Percentiles rank a stretch among this genome's conserved stretches.
Conservation (phyloP, 108 stramenopile genomes). For the Epipyxis sp. region DNA sequence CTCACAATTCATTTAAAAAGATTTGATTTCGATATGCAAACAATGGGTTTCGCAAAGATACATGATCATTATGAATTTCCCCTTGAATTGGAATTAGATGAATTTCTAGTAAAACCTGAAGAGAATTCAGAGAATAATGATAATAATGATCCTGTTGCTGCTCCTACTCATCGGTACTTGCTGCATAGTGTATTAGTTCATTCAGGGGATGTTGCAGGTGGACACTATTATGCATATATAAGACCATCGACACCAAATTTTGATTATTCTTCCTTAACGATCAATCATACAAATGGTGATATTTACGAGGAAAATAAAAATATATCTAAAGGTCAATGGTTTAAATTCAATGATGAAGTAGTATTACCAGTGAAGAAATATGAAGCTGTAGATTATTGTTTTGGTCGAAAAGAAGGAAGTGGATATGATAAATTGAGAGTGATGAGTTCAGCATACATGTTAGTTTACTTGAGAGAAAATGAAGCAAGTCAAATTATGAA, state of each 20-base stretch:
- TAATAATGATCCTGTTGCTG: not conserved
- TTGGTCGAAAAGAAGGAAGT: constrained; percentile 12
- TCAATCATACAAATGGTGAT: not conserved
- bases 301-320: not conserved
- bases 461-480: constrained; percentile 49
- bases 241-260: constrained; percentile 31
- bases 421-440: constrained; percentile 20
- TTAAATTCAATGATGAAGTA: constrained; percentile 53
- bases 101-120: not conserved
- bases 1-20: constrained; percentile 52
- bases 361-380: constrained; percentile 36
- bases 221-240: constrained; percentile 59
- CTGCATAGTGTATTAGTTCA: constrained; percentile 55
- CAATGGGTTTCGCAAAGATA: constrained; percentile 34
- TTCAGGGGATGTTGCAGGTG: constrained; percentile 50
- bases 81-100: constrained; percentile 10
- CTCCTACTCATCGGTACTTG: constrained; percentile 42
- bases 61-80: constrained; percentile 33
- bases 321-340: constrained; percentile 34
- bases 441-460: constrained; percentile 48
- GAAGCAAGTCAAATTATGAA: constrained; percentile 44
- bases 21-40: constrained; percentile 40
- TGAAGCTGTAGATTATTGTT: constrained; percentile 36
- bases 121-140: not conserved
- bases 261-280: not conserved